Conservation (phyloP, 345 rosid species). For the Gossypium thurberi region DNA sequence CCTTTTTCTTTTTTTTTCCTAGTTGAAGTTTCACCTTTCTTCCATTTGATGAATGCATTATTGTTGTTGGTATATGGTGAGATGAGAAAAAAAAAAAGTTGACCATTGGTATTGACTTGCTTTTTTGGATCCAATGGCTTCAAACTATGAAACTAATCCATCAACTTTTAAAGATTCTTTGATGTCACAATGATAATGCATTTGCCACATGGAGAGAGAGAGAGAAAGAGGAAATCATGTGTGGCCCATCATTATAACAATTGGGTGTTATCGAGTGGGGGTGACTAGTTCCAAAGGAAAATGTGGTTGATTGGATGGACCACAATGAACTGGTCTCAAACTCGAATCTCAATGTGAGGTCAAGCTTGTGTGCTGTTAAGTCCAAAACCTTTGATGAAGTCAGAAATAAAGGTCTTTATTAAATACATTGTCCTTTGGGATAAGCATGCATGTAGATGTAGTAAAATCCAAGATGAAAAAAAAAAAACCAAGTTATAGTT, state of each 20-base stretch:
- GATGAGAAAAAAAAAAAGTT: background rate
- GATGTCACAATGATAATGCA: background rate
- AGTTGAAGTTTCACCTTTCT: conserved; percentile 4
- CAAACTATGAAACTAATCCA: background rate
- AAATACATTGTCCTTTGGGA: background rate
- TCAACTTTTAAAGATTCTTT: background rate
- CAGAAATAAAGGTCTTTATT: background rate
- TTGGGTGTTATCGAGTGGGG: background rate
- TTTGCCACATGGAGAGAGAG: background rate
- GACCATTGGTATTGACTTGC: background rate
- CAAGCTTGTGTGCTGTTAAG: background rate
- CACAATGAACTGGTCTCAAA: background rate
- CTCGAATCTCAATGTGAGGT: conserved; percentile 2
- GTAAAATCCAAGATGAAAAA: background rate
- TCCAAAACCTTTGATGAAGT: background rate
- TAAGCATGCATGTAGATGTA: background rate
- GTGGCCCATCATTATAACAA: background rate
- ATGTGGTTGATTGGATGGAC: conserved; percentile 9
- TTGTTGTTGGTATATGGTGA: background rate
- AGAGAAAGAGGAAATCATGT: background rate
- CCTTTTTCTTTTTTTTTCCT: background rate
- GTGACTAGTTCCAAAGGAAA: background rate
- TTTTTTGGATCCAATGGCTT: background rate
- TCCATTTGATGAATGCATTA: background rate
- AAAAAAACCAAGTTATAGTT: background rate